A percentile compares a stretch with the other conserved stretches of the same genome.
Evolutionary conservation across 345 rosid genomes (phyloP).

Genomic region (Firmiana major): DNA sequence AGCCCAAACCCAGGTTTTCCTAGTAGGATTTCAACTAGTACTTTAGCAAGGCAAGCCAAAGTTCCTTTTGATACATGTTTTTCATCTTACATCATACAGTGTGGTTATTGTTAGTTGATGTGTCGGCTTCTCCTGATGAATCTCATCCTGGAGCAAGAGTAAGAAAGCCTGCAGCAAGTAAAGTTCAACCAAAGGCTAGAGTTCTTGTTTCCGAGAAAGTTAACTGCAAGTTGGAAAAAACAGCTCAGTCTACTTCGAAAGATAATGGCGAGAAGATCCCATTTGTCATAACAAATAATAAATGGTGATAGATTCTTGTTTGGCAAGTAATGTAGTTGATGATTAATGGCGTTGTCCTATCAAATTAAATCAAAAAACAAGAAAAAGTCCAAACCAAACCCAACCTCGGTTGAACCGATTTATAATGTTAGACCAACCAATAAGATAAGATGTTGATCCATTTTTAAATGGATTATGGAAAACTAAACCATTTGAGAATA

Average conservation of each 20-base stretch:
- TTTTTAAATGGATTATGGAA: not conserved
- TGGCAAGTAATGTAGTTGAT: not conserved
- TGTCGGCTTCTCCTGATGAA: conserved; percentile 20
- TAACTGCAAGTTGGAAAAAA: conserved; percentile 22
- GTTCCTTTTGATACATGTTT: not conserved
- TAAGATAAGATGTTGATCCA: not conserved
- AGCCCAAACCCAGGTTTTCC: conserved; percentile 29
- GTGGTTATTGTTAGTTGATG: conserved; percentile 5
- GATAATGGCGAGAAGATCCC: conserved; percentile 20
- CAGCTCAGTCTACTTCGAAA: conserved; percentile 10
- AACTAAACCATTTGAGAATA: no score
- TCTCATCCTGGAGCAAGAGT: conserved; percentile 22
- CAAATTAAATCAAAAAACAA: no score
- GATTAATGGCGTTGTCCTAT: not conserved
- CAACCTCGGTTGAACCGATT: not conserved
- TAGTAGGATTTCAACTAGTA: conserved; percentile 21
- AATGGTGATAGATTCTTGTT: conserved; percentile 12
- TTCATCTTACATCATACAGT: no score
- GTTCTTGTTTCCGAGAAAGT: conserved; percentile 21
- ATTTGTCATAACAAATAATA: conserved; percentile 8
- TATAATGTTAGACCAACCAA: not conserved
- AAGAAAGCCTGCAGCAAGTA: conserved; percentile 19
- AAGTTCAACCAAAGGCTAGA: conserved; percentile 22
- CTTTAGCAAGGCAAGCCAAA: not conserved
- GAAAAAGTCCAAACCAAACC: not conserved